Percentiles rank a stretch among this genome's conserved stretches.
These are phyloP conservation scores for Flagelloscypha sp. DNA, from an alignment of 768 basidiomycete genomes.

Conservation along the genomic window DNA sequence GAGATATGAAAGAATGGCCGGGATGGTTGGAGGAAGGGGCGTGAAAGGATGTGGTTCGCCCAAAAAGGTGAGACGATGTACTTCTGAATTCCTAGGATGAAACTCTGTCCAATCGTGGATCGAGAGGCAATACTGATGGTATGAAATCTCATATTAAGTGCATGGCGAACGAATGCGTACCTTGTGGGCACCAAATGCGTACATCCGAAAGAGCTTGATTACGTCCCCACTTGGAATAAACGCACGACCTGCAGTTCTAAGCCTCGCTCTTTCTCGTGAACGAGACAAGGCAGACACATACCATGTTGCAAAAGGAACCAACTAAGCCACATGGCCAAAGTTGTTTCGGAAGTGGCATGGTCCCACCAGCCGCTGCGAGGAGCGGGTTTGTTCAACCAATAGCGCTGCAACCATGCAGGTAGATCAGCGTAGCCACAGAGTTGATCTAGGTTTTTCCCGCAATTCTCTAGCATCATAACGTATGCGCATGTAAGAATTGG, in stretches of 20 bases:
- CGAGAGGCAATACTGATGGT: constrained; percentile 45
- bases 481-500: too few relatives aligned
- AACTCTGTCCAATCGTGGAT: constrained; percentile 53
- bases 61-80: constrained; percentile 35
- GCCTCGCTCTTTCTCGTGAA: too few relatives aligned
- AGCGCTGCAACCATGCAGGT: constrained; percentile 56
- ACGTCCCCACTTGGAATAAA: too few relatives aligned
- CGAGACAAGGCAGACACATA: constrained; percentile 23
- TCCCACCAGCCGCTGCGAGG: constrained; percentile 51
- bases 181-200: constrained; percentile 60
- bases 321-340: constrained; percentile 71
- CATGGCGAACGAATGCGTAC: too few relatives aligned
- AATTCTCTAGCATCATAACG: constrained; percentile 76
- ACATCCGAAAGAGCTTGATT: constrained; percentile 44
- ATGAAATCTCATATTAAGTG: too few relatives aligned
- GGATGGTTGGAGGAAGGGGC: constrained; percentile 58
- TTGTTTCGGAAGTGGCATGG: constrained; percentile 37
- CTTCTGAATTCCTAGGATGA: constrained; percentile 39
- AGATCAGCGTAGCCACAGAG: constrained; percentile 62
- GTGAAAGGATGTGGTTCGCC: too few relatives aligned
- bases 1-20: constrained; percentile 67
- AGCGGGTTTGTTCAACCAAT: constrained; percentile 40
- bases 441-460: constrained; percentile 62
- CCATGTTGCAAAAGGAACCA: constrained; percentile 65
- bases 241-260: too few relatives aligned